Conservation (phyloP, 1,284 basidiomycete species). For the Rhodotorula sp. region DNA sequence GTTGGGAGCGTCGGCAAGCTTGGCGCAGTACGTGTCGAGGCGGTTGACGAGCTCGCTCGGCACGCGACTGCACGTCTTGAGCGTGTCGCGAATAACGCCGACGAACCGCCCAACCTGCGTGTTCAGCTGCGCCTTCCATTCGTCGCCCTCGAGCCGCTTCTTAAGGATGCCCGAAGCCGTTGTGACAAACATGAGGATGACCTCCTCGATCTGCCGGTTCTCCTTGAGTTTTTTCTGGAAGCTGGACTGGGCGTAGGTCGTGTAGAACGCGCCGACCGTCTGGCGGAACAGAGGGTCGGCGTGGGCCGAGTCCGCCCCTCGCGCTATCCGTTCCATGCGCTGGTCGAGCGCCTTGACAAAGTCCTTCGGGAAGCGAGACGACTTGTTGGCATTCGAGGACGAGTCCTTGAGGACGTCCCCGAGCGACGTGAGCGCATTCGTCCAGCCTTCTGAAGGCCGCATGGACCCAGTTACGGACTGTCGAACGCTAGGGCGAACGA, state of each 20-base stretch:
- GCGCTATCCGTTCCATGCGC: slow-evolving; percentile 81
- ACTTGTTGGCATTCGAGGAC: slow-evolving; percentile 52
- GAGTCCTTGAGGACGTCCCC: slow-evolving; percentile 64
- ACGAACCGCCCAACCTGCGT: slow-evolving; percentile 85
- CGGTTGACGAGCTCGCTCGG: slow-evolving; percentile 74
- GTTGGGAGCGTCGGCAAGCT: slow-evolving; percentile 52
- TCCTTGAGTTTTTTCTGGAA: slow-evolving; percentile 90
- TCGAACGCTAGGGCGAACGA: slow-evolving; percentile 11
- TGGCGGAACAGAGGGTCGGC: slow-evolving; percentile 80
- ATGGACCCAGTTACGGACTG: slow-evolving; percentile 14
- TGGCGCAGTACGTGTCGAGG: slow-evolving; percentile 76
- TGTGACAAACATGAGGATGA: slow-evolving; percentile 92
- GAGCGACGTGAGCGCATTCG: slow-evolving; percentile 59
- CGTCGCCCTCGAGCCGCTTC: slow-evolving; percentile 60
- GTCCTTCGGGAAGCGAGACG: slow-evolving; percentile 87
- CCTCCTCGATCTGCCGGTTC: slow-evolving; percentile 93
- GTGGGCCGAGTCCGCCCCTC: slow-evolving; percentile 81
- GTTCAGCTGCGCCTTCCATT: slow-evolving; percentile 90
- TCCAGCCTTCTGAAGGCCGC: slow-evolving; percentile 40
- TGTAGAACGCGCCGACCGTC: slow-evolving; percentile 86
- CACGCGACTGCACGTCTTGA: slow-evolving; percentile 53
- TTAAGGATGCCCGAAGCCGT: slow-evolving; percentile 64
- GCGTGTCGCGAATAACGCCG: slow-evolving; percentile 74
- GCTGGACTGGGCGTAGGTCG: slow-evolving; percentile 63
- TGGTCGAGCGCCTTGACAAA: slow-evolving; percentile 81